Evolutionary conservation across 2,329 filamentous ascomycete species (phyloP).

Genomic region (Cryphonectria radicalis): DNA sequence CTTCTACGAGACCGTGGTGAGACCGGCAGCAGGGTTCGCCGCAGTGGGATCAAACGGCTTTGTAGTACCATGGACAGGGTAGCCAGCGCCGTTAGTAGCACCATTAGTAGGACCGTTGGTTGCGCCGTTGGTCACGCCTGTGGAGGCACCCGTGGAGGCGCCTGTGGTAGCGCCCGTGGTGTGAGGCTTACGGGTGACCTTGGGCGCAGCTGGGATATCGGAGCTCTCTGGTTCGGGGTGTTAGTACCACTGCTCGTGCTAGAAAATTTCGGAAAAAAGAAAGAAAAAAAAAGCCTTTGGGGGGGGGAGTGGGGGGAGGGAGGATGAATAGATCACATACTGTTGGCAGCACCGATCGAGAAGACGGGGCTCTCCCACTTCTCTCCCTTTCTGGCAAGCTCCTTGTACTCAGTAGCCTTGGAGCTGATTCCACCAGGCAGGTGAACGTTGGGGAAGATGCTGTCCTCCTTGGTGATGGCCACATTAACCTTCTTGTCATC

Average conservation of each 20-base stretch:
- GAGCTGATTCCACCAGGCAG: slow-evolving; percentile 87
- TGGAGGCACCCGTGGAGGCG: slow-evolving; percentile 13
- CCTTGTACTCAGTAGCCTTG: slow-evolving; percentile 93
- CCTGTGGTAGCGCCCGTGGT: slow-evolving; percentile 24
- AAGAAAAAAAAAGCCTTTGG: no score
- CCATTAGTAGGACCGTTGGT: slow-evolving; percentile 33
- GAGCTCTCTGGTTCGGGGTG: slow-evolving; percentile 53
- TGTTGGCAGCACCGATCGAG: slow-evolving; percentile 76
- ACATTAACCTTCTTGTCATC: slow-evolving; percentile 78
- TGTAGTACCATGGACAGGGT: slow-evolving; percentile 27
- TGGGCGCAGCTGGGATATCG: slow-evolving; percentile 67
- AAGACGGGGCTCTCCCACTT: slow-evolving; percentile 96
- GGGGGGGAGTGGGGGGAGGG: background rate
- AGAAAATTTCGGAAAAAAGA: background rate
- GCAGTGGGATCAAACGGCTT: slow-evolving; percentile 14
- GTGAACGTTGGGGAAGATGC: slow-evolving; percentile 83
- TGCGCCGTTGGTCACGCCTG: slow-evolving; percentile 28
- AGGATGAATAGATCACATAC: slow-evolving; percentile 9
- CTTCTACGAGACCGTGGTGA: slow-evolving; percentile 15
- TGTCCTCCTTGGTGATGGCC: slow-evolving; percentile 85
- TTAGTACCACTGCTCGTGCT: background rate
- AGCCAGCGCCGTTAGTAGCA: slow-evolving; percentile 28
- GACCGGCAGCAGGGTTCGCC: slow-evolving; percentile 5
- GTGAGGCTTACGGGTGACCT: slow-evolving; percentile 54
- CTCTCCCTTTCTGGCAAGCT: slow-evolving; percentile 84